Evolutionary conservation across 139 green algal genomes (phyloP), one percentile per base, ranked within the genome.

Genomic region (Picocystis salinarum): DNA sequence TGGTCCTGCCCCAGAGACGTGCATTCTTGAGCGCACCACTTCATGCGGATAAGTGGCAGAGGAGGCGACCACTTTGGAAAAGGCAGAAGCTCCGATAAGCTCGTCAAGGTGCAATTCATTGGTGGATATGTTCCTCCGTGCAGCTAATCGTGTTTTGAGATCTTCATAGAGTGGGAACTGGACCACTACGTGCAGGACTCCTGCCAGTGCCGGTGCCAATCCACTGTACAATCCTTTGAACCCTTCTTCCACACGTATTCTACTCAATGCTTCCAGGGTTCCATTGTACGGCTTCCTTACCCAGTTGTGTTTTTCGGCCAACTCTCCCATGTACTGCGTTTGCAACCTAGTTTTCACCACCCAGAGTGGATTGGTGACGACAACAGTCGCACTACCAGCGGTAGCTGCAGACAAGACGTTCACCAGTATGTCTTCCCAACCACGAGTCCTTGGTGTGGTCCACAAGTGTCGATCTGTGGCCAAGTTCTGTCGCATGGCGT

Each of bases 11-110:
- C 83, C 81, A 13, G 46, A 49, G 25, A 92, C 67, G 45, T 95
- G 83, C 78, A 94, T 91, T 41, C 79, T 66, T 3, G 81, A 87
- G 12, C 83, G 65, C 12, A 94, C 62, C 19, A 95, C 69, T 70
- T 97, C 88, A 51, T 97, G 88, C 0, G 88, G 88, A 59, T 98
- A 98, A 0, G 88, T 98, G 12, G 70, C 69, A 0, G 83, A 91
- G 13, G 75, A 90, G 0, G 88, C 88, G 4, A 95, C 70, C 68
- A 95, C 83, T 56, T 97, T 97, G 18, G 76, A 80, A 4, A 82
- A 41, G 3, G 77, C 73, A 3, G 69, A 85, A 1, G 81, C 71
- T 1, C 70, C 33, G 10, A 93, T 69, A 20, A 96, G 74, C 61
- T 93, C 74, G 20, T 7, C 36, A 10, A 20, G 20, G 9, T 44